Evolutionary conservation across 1,139 yeast genomes (phyloP).

Genomic region (Geotrichum reessii): DNA sequence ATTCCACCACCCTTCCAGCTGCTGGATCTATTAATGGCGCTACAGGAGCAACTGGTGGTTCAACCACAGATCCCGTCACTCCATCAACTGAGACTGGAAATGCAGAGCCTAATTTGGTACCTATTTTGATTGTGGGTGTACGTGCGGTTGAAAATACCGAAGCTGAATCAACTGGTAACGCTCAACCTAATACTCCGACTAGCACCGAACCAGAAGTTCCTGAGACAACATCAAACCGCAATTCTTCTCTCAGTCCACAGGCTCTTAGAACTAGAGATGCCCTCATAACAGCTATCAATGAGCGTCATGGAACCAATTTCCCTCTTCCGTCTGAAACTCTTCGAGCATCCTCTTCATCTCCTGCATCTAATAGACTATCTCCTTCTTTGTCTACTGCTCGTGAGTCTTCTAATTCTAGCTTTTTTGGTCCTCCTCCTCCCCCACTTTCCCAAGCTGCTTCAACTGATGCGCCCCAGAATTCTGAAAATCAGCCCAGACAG

Average conservation of each 20-base stretch:
- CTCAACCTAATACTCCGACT: not conserved
- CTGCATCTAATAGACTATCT: not conserved
- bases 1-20: too few relatives aligned
- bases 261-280: slow-evolving; percentile 13
- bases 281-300: slow-evolving; percentile 7
- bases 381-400: slow-evolving; percentile 1
- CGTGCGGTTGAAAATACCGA: slow-evolving; percentile 36
- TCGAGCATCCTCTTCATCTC: not conserved
- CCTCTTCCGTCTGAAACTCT: slow-evolving; percentile 10
- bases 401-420: not conserved
- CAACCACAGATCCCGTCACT: not conserved
- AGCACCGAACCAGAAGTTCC: not conserved
- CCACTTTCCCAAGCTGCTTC: slow-evolving; percentile 5
- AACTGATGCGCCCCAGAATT: not conserved
- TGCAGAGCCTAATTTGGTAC: slow-evolving; percentile 38
- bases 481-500: slow-evolving; percentile 25
- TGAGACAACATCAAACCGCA: not conserved
- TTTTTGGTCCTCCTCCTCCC: not conserved
- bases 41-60: not conserved
- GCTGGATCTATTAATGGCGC: not conserved
- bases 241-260: not conserved
- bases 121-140: slow-evolving; percentile 56
- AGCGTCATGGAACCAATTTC: slow-evolving; percentile 8
- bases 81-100: slow-evolving; percentile 5
- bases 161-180: not conserved